Conservation (phyloP, 1,284 basidiomycete species). For the Pisolithus thermaeus region DNA sequence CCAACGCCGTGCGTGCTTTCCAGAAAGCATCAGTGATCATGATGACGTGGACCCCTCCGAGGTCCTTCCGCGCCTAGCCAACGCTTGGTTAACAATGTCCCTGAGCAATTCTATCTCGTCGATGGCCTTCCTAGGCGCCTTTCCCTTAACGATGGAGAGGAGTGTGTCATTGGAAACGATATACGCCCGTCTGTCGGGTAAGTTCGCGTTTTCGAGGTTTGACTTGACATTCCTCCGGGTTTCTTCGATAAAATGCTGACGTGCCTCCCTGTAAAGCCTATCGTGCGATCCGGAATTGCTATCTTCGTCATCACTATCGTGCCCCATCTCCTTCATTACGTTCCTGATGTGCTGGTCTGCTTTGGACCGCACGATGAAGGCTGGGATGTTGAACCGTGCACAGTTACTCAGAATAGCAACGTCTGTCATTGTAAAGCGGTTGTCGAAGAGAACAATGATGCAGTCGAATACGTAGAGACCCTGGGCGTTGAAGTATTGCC, state of each 20-base stretch:
- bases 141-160: background rate
- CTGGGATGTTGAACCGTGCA: conserved; percentile 30
- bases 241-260: no score
- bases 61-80: background rate
- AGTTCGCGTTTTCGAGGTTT: conserved; percentile 24
- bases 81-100: background rate
- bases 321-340: conserved; percentile 23
- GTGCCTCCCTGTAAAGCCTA: conserved; percentile 3
- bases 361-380: conserved; percentile 9
- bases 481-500: no score
- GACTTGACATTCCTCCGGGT: conserved; percentile 21
- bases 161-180: conserved; percentile 23
- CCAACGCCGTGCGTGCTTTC: no score
- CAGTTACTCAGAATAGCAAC: conserved; percentile 26
- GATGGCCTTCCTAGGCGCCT: background rate
- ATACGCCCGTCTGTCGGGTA: conserved; percentile 28
- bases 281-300: conserved; percentile 14
- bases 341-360: conserved; percentile 30
- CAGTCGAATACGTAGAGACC: no score
- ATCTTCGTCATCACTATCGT: conserved; percentile 17
- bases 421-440: conserved; percentile 13
- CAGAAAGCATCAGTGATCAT: no score
- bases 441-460: background rate
- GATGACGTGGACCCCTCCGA: no score
- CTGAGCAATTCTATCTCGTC: background rate